A percentile compares a stretch with the other conserved stretches of the same genome.
phyloP scores from a whole-genome alignment of 1,284 basidiomycete species.

The Tylopilus orsonianus region DNA sequence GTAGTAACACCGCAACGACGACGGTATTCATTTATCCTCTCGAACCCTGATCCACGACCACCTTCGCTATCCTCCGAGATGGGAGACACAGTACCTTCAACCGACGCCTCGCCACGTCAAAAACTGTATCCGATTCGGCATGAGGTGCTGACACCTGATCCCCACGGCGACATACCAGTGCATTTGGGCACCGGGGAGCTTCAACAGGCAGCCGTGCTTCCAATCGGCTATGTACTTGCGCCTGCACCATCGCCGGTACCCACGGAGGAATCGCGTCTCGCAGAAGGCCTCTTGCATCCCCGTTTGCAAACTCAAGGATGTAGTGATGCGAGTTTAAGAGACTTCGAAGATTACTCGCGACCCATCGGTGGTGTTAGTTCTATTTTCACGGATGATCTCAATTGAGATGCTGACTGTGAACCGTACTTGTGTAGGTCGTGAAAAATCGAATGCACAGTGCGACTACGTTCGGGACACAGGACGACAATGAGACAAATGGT shows the following conservation, averaged over 20 bases:
- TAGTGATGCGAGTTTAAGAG: conserved; percentile 40
- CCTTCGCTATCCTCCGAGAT: conserved; percentile 19
- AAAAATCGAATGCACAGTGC: conserved; percentile 41
- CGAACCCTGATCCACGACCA: conserved; percentile 30
- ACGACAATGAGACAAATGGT: conserved; percentile 19
- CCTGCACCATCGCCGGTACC: conserved; percentile 37
- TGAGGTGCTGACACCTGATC: neutral
- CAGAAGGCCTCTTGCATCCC: conserved; percentile 43
- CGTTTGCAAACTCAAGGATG: conserved; percentile 30
- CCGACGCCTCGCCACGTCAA: conserved; percentile 1
- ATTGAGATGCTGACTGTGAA: neutral
- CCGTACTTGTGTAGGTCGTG: conserved; percentile 31
- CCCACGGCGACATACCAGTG: neutral
- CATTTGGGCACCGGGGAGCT: neutral
- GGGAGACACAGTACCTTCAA: neutral
- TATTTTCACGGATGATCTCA: neutral
- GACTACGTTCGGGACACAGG: conserved; percentile 39
- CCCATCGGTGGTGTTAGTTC: conserved; percentile 42
- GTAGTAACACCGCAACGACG: conserved; percentile 20
- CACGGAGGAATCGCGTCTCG: conserved; percentile 36
- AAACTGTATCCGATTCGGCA: neutral
- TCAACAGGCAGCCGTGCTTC: conserved; percentile 5
- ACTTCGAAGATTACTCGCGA: conserved; percentile 46
- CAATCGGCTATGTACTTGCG: conserved; percentile 1
- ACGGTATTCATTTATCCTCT: conserved; percentile 34